A percentile compares a stretch with the other conserved stretches of the same genome.
Evolutionary conservation across 2,329 filamentous ascomycete species (phyloP).

Genomic region (Erysiphe pulchra): DNA sequence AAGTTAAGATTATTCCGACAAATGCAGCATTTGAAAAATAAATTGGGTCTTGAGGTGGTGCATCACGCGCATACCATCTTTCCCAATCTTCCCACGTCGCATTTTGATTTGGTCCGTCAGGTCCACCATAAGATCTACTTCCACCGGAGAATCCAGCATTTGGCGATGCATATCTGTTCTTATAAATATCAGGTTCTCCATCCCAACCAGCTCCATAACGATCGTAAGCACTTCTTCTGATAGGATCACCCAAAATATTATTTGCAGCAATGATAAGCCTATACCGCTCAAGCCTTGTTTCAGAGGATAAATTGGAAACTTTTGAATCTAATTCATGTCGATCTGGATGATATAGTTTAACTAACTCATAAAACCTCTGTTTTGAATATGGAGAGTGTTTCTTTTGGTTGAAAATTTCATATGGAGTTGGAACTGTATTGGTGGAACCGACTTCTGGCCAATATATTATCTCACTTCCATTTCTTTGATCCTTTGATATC

Average conservation of each 20-base stretch:
- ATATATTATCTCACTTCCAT: conserved; percentile 8
- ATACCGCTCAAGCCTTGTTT: conserved; percentile 63
- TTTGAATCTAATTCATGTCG: conserved; percentile 19
- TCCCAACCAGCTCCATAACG: conserved; percentile 59
- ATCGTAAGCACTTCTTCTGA: conserved; percentile 62
- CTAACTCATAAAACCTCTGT: conserved; percentile 62
- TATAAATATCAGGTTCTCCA: conserved; percentile 15
- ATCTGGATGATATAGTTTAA: conserved; percentile 92
- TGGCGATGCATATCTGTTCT: background rate
- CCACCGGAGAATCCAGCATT: conserved; percentile 8
- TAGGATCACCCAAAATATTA: conserved; percentile 59
- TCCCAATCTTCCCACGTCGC: conserved; percentile 99
- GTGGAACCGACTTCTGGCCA: conserved; percentile 12
- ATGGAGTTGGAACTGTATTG: conserved; percentile 34
- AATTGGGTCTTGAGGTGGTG: conserved; percentile 23
- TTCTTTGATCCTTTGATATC: conserved; percentile 14
- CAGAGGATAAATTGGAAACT: conserved; percentile 24
- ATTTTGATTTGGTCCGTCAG: conserved; percentile 32
- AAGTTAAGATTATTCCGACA: conserved; percentile 39
- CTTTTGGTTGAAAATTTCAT: conserved; percentile 51
- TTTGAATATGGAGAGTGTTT: conserved; percentile 53
- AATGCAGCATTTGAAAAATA: conserved; percentile 65
- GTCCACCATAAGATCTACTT: conserved; percentile 5
- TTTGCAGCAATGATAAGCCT: conserved; percentile 71
- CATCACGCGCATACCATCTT: conserved; percentile 35